These are phyloP conservation scores for Sarocladium brachiariae DNA, from an alignment of 2,329 filamentous ascomycete species.

Conservation along the genomic window DNA sequence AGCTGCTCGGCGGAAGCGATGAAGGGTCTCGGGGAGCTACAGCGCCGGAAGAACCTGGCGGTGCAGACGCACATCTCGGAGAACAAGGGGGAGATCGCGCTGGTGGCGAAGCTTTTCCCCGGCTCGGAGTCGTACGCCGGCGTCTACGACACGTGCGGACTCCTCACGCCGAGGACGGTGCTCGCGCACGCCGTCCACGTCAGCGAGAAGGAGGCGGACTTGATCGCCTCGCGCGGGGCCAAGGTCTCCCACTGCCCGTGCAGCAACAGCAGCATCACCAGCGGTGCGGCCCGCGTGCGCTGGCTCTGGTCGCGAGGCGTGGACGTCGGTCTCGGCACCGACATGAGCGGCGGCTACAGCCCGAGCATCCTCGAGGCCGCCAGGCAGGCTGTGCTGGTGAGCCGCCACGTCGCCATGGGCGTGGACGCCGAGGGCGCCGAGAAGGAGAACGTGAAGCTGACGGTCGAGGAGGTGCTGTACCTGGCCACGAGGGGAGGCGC, in stretches of 20 bases:
- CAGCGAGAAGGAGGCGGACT: conserved; percentile 53
- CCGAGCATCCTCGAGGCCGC: conserved; percentile 77
- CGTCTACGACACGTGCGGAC: conserved; percentile 68
- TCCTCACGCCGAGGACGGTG: conserved; percentile 68
- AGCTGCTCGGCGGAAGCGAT: conserved; percentile 57
- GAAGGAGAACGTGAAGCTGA: conserved; percentile 55
- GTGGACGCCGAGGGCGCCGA: conserved; percentile 22
- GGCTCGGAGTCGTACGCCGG: conserved; percentile 57
- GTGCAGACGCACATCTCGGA: conserved; percentile 90
- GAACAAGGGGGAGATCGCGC: conserved; percentile 64
- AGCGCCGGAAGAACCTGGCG: conserved; percentile 54
- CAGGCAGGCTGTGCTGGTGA: conserved; percentile 72
- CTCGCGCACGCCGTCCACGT: conserved; percentile 83
- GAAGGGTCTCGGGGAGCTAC: conserved; percentile 55
- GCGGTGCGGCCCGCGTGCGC: conserved; percentile 70
- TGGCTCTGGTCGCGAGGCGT: conserved; percentile 68
- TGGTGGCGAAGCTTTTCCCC: conserved; percentile 68
- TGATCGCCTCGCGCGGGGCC: conserved; percentile 54
- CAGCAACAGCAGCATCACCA: conserved; percentile 76
- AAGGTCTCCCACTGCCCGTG: conserved; percentile 83
- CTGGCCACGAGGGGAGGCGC: conserved; percentile 87
- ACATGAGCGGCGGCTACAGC: conserved; percentile 83
- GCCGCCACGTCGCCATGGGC: conserved; percentile 60
- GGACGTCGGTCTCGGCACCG: conserved; percentile 79
- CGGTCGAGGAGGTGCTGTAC: conserved; percentile 80